Evolutionary conservation across 2,329 filamentous ascomycete genomes (phyloP).

Genomic region (Colletotrichum tropicicola): DNA sequence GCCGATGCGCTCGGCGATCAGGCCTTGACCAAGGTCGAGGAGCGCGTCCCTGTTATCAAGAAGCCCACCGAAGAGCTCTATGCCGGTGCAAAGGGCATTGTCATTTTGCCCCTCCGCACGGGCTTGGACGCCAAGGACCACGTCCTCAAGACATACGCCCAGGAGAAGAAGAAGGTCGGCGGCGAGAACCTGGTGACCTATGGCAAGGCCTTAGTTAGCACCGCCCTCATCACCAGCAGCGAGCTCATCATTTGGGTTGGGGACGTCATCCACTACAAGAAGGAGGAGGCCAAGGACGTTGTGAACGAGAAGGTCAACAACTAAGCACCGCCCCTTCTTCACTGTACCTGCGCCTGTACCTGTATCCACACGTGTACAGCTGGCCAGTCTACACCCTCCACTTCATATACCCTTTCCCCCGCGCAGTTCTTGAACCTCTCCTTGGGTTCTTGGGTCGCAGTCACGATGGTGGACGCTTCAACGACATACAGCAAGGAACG

Average conservation of each 20-base stretch:
- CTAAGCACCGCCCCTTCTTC: constrained; percentile 36
- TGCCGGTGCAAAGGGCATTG: constrained; percentile 68
- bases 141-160: constrained; percentile 63
- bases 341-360: not conserved
- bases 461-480: constrained; percentile 25
- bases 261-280: constrained; percentile 67
- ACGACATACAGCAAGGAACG: constrained; percentile 29
- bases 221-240: constrained; percentile 71
- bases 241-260: constrained; percentile 72
- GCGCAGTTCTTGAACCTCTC: constrained; percentile 1
- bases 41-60: constrained; percentile 77
- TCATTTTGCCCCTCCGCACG: constrained; percentile 71
- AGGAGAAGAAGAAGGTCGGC: constrained; percentile 70
- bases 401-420: constrained; percentile 25
- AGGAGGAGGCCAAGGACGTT: constrained; percentile 66
- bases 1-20: constrained; percentile 81
- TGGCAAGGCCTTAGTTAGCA: constrained; percentile 75
- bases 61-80: constrained; percentile 78
- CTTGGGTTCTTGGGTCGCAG: constrained; percentile 7
- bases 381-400: not conserved
- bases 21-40: constrained; percentile 75
- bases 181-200: constrained; percentile 72
- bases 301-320: constrained; percentile 61
- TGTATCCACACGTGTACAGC: not conserved
- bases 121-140: constrained; percentile 70